These are phyloP conservation scores for Epichloe gansuensis DNA, from an alignment of 2,329 filamentous ascomycete genomes.

Conservation along the genomic window DNA sequence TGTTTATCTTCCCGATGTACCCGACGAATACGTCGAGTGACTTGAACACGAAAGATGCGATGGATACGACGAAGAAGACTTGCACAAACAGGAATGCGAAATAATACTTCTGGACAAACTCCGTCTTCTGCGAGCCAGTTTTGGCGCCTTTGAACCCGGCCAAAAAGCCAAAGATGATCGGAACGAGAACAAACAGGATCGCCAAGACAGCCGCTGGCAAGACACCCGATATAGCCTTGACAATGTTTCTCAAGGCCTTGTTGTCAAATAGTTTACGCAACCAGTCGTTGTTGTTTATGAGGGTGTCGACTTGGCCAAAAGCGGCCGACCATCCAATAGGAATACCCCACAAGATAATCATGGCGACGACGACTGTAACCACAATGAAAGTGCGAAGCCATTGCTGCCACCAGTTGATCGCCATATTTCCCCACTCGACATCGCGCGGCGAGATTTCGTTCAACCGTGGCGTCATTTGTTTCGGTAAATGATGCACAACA, in stretches of 20 bases:
- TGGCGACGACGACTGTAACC: constrained; percentile 50
- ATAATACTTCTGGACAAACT: constrained; percentile 85
- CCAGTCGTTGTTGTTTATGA: constrained; percentile 56
- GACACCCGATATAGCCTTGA: constrained; percentile 64
- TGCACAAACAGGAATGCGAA: constrained; percentile 92
- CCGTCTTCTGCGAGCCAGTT: constrained; percentile 64
- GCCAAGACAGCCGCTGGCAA: constrained; percentile 66
- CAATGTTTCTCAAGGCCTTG: constrained; percentile 44
- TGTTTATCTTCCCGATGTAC: constrained; percentile 27
- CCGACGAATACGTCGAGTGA: constrained; percentile 51
- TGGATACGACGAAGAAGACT: constrained; percentile 82
- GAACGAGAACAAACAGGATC: constrained; percentile 68
- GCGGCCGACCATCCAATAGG: constrained; percentile 81
- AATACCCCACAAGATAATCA: constrained; percentile 82
- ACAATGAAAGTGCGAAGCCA: constrained; percentile 62
- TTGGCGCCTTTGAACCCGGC: constrained; percentile 65
- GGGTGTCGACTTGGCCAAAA: constrained; percentile 60
- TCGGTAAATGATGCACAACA: constrained; percentile 78
- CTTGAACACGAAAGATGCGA: constrained; percentile 59
- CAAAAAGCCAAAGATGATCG: constrained; percentile 62
- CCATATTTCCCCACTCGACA: constrained; percentile 96
- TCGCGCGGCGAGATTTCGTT: constrained; percentile 92
- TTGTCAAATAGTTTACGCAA: constrained; percentile 55
- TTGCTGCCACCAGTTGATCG: constrained; percentile 83
- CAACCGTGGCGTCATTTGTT: constrained; percentile 81